phyloP scores from a whole-genome alignment of 2,329 filamentous ascomycete species.

The Hymenoscyphus albidus region DNA sequence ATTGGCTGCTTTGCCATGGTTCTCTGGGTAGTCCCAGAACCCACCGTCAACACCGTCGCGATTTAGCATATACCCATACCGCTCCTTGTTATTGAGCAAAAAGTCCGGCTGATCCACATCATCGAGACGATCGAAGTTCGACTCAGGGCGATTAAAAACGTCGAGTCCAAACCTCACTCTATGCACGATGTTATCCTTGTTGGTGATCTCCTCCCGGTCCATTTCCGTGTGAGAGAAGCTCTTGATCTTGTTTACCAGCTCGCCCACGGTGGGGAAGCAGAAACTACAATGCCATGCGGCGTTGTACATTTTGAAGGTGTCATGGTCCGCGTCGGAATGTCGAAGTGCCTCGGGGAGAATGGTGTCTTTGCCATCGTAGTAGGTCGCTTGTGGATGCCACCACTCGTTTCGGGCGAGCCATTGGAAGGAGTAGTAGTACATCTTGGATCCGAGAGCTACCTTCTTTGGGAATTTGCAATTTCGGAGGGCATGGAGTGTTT shows the following conservation, averaged over 20 bases:
- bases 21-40: background rate
- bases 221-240: constrained; percentile 33
- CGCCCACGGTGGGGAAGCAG: constrained; percentile 41
- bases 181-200: background rate
- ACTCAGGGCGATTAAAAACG: background rate
- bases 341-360: background rate
- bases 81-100: background rate
- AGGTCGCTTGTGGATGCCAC: background rate
- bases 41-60: background rate
- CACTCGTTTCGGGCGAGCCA: background rate
- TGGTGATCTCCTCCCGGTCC: background rate
- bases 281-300: constrained; percentile 44
- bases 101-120: background rate
- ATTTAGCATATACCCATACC: background rate
- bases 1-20: too few species aligned
- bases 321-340: background rate
- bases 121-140: background rate
- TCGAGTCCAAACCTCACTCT: background rate
- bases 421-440: background rate
- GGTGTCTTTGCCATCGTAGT: background rate
- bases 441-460: background rate
- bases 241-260: constrained; percentile 40
- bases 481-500: background rate
- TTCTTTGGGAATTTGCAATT: background rate
- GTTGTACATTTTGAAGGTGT: constrained; percentile 50